Evolutionary conservation across 768 basidiomycete genomes (phyloP).

Genomic region (Mycena epipterygia): DNA sequence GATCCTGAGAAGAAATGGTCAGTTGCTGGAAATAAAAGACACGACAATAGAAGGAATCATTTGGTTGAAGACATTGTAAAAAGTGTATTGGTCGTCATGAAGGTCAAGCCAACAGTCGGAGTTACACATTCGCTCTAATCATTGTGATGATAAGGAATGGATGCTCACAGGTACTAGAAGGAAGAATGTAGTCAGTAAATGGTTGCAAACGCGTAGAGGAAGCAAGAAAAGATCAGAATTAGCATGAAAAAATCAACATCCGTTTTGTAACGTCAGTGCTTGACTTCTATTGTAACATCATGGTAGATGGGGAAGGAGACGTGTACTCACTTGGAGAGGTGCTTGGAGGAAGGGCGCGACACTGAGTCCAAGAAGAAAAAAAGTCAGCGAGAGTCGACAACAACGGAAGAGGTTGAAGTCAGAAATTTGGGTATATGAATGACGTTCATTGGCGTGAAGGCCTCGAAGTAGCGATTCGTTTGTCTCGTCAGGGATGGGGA

Average conservation of each 20-base stretch:
- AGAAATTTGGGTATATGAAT: slow-evolving; percentile 94
- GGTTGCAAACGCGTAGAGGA: not conserved
- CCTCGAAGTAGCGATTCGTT: slow-evolving; percentile 93
- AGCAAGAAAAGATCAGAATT: slow-evolving; percentile 73
- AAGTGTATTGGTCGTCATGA: slow-evolving; percentile 42
- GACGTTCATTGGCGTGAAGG: slow-evolving; percentile 73
- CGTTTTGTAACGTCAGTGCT: slow-evolving; percentile 88
- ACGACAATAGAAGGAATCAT: slow-evolving; percentile 44
- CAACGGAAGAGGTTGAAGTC: slow-evolving; percentile 53
- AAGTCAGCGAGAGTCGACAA: slow-evolving; percentile 31
- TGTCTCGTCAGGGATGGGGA: slow-evolving; percentile 69
- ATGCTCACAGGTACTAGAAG: slow-evolving; percentile 16
- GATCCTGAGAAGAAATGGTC: not conserved
- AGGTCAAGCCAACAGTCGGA: slow-evolving; percentile 36
- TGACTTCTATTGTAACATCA: slow-evolving; percentile 89
- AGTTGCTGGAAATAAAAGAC: slow-evolving; percentile 19
- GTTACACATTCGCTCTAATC: slow-evolving; percentile 44
- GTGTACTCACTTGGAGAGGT: slow-evolving; percentile 45
- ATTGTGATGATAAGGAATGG: slow-evolving; percentile 28
- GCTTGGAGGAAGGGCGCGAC: not conserved
- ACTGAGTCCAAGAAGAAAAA: slow-evolving; percentile 20
- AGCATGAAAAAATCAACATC: slow-evolving; percentile 89
- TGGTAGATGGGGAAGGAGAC: slow-evolving; percentile 26
- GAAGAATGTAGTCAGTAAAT: slow-evolving; percentile 36
- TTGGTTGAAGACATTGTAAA: slow-evolving; percentile 52